Evolutionary conservation across 1,139 yeast genomes (phyloP).

Genomic region (Ogataea hybrid): DNA sequence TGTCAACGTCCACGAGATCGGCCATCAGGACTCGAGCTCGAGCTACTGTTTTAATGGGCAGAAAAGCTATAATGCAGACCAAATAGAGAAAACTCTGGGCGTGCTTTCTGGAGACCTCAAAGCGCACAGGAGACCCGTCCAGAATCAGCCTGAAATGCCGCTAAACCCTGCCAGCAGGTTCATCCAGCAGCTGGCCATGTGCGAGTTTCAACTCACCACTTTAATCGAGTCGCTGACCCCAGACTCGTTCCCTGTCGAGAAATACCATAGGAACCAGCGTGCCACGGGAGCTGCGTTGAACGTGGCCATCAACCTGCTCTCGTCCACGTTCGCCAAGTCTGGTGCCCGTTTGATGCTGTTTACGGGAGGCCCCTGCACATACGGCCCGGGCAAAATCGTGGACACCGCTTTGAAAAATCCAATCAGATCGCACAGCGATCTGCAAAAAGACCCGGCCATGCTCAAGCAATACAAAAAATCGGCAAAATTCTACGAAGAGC

Average conservation of each 20-base stretch:
- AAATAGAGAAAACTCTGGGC: slow-evolving; percentile 53
- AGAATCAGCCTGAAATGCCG: slow-evolving; percentile 9
- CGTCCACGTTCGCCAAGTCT: slow-evolving; percentile 43
- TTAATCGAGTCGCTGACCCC: slow-evolving; percentile 52
- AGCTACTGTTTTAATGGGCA: slow-evolving; percentile 56
- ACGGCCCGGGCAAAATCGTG: slow-evolving; percentile 57
- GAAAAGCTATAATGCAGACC: slow-evolving; percentile 51
- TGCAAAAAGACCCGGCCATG: slow-evolving; percentile 39
- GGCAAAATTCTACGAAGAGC: slow-evolving; percentile 40
- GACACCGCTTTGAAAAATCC: slow-evolving; percentile 49
- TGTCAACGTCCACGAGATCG: slow-evolving; percentile 60
- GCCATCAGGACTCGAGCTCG: slow-evolving; percentile 35
- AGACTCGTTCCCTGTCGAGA: slow-evolving; percentile 52
- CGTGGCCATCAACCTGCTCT: slow-evolving; percentile 54
- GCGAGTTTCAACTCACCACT: slow-evolving; percentile 54
- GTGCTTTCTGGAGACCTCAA: slow-evolving; percentile 43
- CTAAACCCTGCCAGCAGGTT: slow-evolving; percentile 32
- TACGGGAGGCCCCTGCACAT: slow-evolving; percentile 57
- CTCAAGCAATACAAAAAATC: slow-evolving; percentile 36
- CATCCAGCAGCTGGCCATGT: slow-evolving; percentile 47
- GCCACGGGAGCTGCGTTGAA: slow-evolving; percentile 68
- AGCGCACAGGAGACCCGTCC: slow-evolving; percentile 14
- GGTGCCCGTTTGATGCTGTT: slow-evolving; percentile 66
- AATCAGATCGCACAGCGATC: slow-evolving; percentile 58
- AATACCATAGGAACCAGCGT: slow-evolving; percentile 51